Percentiles rank a stretch among this genome's conserved stretches.
phyloP scores from a whole-genome alignment of 352 stramenopile species.

The Phytopythium chamaehyphon region DNA sequence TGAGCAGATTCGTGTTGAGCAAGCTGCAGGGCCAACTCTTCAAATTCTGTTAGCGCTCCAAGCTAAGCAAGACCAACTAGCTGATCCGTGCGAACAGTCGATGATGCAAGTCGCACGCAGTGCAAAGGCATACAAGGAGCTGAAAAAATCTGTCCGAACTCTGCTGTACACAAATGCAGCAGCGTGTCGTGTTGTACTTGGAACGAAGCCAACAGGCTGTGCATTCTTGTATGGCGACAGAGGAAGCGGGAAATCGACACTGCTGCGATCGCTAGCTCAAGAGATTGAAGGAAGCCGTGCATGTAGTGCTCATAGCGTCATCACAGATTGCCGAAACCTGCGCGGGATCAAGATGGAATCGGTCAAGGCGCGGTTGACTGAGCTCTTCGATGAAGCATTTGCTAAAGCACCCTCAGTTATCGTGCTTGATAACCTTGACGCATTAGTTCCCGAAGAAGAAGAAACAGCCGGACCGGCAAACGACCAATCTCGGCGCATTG shows the following conservation, averaged over 20 bases:
- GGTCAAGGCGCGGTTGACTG: slow-evolving; percentile 61
- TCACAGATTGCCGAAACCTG: slow-evolving; percentile 65
- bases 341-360: slow-evolving; percentile 85
- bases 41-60: slow-evolving; percentile 21
- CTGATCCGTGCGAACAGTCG: slow-evolving; percentile 19
- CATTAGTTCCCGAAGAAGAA: slow-evolving; percentile 72
- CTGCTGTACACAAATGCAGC: slow-evolving; percentile 48
- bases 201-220: slow-evolving; percentile 50
- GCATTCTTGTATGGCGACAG: slow-evolving; percentile 68
- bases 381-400: slow-evolving; percentile 48
- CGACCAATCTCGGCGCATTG: slow-evolving; percentile 84
- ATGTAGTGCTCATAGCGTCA: slow-evolving; percentile 38
- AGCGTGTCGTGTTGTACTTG: slow-evolving; percentile 51
- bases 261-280: slow-evolving; percentile 45
- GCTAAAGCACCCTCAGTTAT: slow-evolving; percentile 55
- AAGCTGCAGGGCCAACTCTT: slow-evolving; percentile 16
- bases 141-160: slow-evolving; percentile 41
- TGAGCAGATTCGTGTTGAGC: slow-evolving; percentile 28
- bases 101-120: slow-evolving; percentile 35
- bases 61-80: slow-evolving; percentile 1
- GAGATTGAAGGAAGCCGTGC: slow-evolving; percentile 25
- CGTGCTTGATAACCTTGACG: slow-evolving; percentile 82
- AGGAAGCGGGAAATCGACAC: slow-evolving; percentile 76
- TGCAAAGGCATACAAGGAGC: slow-evolving; percentile 35
- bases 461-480: slow-evolving; percentile 69